Base-by-base conservation (phyloP, 2,329 filamentous ascomycete genomes). In the Penicillium sp. region DNA sequence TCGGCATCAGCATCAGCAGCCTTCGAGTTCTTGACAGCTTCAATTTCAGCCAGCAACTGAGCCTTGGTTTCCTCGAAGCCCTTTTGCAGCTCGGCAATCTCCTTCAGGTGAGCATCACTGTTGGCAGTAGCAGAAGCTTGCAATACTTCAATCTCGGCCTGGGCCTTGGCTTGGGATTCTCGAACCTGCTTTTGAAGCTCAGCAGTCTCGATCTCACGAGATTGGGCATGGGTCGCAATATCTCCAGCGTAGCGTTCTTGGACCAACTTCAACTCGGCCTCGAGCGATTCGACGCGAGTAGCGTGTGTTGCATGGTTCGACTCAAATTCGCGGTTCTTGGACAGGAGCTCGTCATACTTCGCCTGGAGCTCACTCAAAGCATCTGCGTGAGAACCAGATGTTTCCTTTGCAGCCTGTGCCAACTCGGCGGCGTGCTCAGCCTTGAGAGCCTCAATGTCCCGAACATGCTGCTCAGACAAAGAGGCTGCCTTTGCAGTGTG, bases 41-140 rank as follows among this genome's bases (percentile, higher is more conserved):
- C 72, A 60, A 76, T 62, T 48, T 80, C 75, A 58, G 70, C 65
- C 57, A 72, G 66, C 61, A 76, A 55, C 50, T 73, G 69, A 26
- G 61, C 54, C 49, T 70, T 68, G 19, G 67, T 68, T 29, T 72
- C 66, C 43, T 74, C 72, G 41, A 74, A 71, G 31, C 70, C 65
- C 46, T 70, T 68, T 39, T 74, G 71, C 33, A 78, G 61, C 7
- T 71, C 66, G 4, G 73, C 66, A 52, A 77, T 62, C 39, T 69
- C 63, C 45, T 61, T 60, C 41, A 66, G 60, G 33, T 70, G 69
- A 27, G 66, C 47, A 27, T 69, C 65, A 4, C 63, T 48, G 16
- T 68, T 60, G 11, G 62, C 48, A 46, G 49, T 22, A 10, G 39
- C 49, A 3, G 63, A 57, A 13, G 50, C 41, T 26, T 56, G 56